Base-by-base conservation (phyloP, 2,329 filamentous ascomycete genomes). In the Fusarium nygamai region DNA sequence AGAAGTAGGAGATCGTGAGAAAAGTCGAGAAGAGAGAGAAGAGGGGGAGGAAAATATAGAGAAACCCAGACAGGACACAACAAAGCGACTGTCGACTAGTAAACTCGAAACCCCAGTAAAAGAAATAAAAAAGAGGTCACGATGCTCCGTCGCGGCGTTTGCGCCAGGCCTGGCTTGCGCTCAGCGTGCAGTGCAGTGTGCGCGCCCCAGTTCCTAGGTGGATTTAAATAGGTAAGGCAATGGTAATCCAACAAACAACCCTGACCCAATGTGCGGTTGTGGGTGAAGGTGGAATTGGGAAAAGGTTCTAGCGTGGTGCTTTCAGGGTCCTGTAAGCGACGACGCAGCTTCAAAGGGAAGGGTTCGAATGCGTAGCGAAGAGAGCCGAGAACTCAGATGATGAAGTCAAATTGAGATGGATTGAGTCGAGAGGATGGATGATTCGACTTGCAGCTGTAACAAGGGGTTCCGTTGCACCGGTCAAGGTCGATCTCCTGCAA, bases 141-240 rank as follows among this genome's bases (percentile, higher is more conserved):
- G 77, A 78, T 78, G 77, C 74, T 77, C 70, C 72, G 76, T 78
- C 63, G 69, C 76, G 69, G 71, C 69, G 76, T 78, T 78, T 78
- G 76, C 76, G 76, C 69, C 75, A 73, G 74, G 70, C 72, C 56
- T 31, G 64, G 58, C 64, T 71, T 65, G 64, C 58, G 59, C 62
- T 68, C 56, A 50, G n/a, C 31, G 56, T 59, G 57, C 43, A 59
- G 57, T 60, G 43, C 70, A 75, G 67, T 61, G 72, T 68, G 67
- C 62, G 75, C 51, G 72, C 69, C 75, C 73, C 69, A 64, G 72
- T 78, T 73, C 67, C 65, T 67, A 43, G 66, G 76, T 75, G 76
- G 76, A 73, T 75, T 76, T 76, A 58, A 65, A 70, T 69, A 72
- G 63, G 71, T 74, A 68, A 68, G 47, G 64, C 36, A 67, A 68